Evolutionary conservation across 192 early-diverging fungal genomes (phyloP).

Genomic region (Entomortierella parvispora): DNA sequence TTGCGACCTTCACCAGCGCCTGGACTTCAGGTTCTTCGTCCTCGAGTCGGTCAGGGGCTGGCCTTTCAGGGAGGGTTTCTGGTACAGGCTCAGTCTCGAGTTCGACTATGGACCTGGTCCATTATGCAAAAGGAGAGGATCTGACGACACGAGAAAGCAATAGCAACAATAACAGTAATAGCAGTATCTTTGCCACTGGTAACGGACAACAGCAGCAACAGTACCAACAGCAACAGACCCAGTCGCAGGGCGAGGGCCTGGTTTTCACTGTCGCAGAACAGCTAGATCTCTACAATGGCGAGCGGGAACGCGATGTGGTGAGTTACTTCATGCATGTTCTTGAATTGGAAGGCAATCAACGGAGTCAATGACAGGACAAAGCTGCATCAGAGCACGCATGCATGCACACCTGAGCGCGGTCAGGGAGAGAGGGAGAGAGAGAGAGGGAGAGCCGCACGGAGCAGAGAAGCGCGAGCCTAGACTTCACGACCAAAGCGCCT

Average conservation of each 20-base stretch:
- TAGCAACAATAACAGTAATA: background rate
- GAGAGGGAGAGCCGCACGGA: too few relatives aligned
- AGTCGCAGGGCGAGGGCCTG: conserved; percentile 16
- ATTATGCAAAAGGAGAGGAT: conserved; percentile 21
- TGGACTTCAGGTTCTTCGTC: conserved; percentile 18
- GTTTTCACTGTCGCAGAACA: conserved; percentile 35
- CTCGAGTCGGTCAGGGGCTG: background rate
- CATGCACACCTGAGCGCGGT: too few relatives aligned
- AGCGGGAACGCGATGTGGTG: conserved; percentile 55
- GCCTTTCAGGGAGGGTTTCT: conserved; percentile 8
- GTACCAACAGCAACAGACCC: conserved; percentile 2
- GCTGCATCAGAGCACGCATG: too few relatives aligned
- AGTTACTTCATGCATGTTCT: background rate
- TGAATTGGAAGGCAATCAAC: too few relatives aligned
- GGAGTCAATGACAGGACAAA: too few relatives aligned
- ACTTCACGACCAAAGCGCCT: background rate
- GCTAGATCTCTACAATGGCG: conserved; percentile 48
- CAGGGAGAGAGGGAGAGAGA: too few relatives aligned
- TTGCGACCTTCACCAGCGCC: conserved; percentile 42
- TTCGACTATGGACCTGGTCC: conserved; percentile 26
- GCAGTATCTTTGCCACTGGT: background rate
- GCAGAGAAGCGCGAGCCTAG: background rate
- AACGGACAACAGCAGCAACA: background rate
- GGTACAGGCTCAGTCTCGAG: conserved; percentile 33
- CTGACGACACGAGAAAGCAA: background rate